Base-by-base conservation (phyloP, 2,329 filamentous ascomycete species). In the Aureobasidium sp. region DNA sequence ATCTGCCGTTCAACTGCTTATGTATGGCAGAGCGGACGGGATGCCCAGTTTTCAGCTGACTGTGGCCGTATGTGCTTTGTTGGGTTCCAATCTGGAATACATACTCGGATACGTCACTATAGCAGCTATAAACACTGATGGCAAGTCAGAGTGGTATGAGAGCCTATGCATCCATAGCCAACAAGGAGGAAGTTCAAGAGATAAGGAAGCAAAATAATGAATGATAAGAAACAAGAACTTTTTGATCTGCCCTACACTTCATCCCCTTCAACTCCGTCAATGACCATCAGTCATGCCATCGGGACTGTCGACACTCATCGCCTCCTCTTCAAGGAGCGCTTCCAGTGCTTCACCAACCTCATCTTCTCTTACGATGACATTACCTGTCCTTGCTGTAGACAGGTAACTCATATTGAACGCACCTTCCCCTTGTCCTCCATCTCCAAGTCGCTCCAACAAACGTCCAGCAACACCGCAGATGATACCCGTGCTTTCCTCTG, bases 381-480 rank as follows among this genome's bases (percentile, higher is more conserved):
- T 92, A 1, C 93, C 93, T 0, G 92, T 91, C 46, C 88, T 84
- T 5, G 91, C 92, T 0, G 93, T 97, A 64, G 89, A 94, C 65
- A 97, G 78, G 73, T 97, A 97, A 63, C 88, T 93, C 75, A 97
- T 86, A 72, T 97, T 92, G 59, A 73, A 73, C 6, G 60, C 36
- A 4, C 26, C 36, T 0, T 90, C 84, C 27, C 51, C 50, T 12
- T 47, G 59, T 1, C 50, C 50, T 17, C 41, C 62, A 27, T 69
- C 69, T 13, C 65, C 67, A 43, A 90, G 87, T 50, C 89, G 89
- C 55, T 89, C 85, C 0, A 92, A 88, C 32, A 97, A 79, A 61
- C 86, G 83, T 29, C 92, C 90, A 0, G 93, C 92, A 2, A 99
- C 90, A 32, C 94, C 93, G 68, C 92, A 97, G 3, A 99, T 91